phyloP scores from a whole-genome alignment of 2,329 filamentous ascomycete genomes.

The Calonectria henricotiae region DNA sequence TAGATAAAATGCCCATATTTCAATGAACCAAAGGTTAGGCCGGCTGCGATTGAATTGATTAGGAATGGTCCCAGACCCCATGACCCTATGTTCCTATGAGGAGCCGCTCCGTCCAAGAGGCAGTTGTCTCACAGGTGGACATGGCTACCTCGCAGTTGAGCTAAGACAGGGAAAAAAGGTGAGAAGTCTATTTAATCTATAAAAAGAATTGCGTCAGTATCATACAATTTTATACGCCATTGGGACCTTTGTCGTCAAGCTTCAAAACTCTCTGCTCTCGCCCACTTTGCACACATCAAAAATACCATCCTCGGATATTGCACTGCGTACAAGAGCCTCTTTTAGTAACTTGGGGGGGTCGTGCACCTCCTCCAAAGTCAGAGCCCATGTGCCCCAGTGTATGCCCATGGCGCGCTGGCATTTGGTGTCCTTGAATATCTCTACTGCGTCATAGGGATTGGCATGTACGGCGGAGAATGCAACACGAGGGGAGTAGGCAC shows the following conservation, averaged over 20 bases:
- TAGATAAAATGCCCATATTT: no score
- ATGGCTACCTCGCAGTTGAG: neutral
- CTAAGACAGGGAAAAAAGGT: neutral
- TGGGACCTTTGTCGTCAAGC: neutral
- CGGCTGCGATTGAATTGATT: no score
- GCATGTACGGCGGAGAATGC: slow-evolving; percentile 7
- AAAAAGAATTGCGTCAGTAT: neutral
- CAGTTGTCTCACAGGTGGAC: no score
- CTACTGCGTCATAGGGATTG: slow-evolving; percentile 8
- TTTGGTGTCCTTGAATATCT: slow-evolving; percentile 11
- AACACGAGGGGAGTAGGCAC: slow-evolving; percentile 6
- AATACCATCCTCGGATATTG: neutral
- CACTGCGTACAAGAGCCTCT: neutral
- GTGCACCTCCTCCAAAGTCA: slow-evolving; percentile 13
- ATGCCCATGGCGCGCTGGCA: slow-evolving; percentile 7
- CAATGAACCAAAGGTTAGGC: no score
- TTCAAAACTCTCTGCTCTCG: slow-evolving; percentile 10
- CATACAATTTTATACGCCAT: neutral
- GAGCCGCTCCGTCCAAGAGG: no score
- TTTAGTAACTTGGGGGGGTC: neutral
- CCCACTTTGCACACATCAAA: slow-evolving; percentile 8
- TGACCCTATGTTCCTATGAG: no score
- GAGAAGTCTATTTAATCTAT: neutral
- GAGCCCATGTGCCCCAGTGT: slow-evolving; percentile 8
- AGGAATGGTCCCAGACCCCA: no score